phyloP scores from a whole-genome alignment of 2,329 filamentous ascomycete species.

The Tolypocladium ophioglossoides region DNA sequence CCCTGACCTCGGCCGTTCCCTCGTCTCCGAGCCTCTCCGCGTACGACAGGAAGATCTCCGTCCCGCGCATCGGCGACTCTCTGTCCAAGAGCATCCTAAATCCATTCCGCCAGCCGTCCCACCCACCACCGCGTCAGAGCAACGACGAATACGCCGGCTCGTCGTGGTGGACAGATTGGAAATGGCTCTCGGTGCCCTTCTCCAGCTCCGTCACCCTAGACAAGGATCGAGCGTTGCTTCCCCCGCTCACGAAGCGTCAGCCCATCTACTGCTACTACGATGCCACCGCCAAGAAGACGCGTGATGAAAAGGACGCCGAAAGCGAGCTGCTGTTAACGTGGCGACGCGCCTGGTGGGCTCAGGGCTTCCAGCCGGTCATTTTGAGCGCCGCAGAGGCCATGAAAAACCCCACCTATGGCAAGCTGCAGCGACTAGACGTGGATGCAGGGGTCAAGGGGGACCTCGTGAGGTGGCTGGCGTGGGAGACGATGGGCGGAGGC shows the following conservation, averaged over 20 bases:
- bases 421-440: constrained; percentile 53
- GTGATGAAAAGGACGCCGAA: constrained; percentile 59
- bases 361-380: constrained; percentile 80
- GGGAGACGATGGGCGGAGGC: constrained; percentile 82
- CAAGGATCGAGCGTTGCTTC: constrained; percentile 73
- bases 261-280: constrained; percentile 91
- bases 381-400: constrained; percentile 70
- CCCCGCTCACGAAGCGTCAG: constrained; percentile 59
- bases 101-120: constrained; percentile 59
- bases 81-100: constrained; percentile 43
- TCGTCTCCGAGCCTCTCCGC: constrained; percentile 36
- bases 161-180: constrained; percentile 82
- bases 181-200: constrained; percentile 77
- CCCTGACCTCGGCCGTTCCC: constrained; percentile 37
- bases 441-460: constrained; percentile 55
- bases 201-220: constrained; percentile 72
- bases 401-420: constrained; percentile 68
- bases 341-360: constrained; percentile 91
- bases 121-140: constrained; percentile 62
- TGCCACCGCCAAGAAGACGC: constrained; percentile 48
- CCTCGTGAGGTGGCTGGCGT: constrained; percentile 79
- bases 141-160: constrained; percentile 71
- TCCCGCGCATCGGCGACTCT: constrained; percentile 31
- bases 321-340: constrained; percentile 73
- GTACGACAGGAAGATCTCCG: constrained; percentile 37